Base-by-base conservation (phyloP, 352 stramenopile genomes). In the Globisporangium echinulatum region DNA sequence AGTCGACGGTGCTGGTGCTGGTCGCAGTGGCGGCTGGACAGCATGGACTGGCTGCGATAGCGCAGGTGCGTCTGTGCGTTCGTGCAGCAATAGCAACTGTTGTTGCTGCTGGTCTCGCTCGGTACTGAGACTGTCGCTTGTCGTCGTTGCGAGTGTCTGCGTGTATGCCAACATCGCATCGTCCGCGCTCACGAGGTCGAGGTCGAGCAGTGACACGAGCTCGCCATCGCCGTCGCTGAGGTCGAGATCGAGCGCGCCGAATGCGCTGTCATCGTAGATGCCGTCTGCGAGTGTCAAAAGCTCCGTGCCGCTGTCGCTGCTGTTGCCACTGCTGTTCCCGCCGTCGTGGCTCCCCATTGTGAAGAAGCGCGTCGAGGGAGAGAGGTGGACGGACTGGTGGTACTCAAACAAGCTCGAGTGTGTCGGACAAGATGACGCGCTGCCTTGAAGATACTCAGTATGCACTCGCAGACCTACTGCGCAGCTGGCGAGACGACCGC, bases 1-100 rank as follows among this genome's bases (percentile, higher is more conserved):
- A 25, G 19, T 25, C 19, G 19, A 25, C 19, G 52, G 36, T 56
- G 38, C 17, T 56, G 52, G 37, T 57, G 52, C n/a, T 47, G 19
- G 19, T 25, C 19, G 19, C 38, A 14, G 10, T 11, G 40, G 40
- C 7, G 40, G 40, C 10, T 7, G 40, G 7, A 44, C 7, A 13
- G 40, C 40, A 13, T 14, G 11, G 5, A 49, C 43, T 17, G 43
- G 13, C 9, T 17, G 43, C 13, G 5, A 11, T 49, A n/a, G 43
- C 13, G 43, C 43, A 17, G 1, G 43, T 17, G 43, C 43, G 11
- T n/a, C 43, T 43, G 39, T 43, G 39, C 39, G 39, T 43, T 43
- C 39, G 10, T 7, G 7, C 7, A 43, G 39, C 39, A 11, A 10
- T 43, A 11, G 39, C 10, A 17, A 5, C 8, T 44, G 40, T 44